Conservation (phyloP, 192 early-diverging fungal species). For the Mortierella claussenii region DNA sequence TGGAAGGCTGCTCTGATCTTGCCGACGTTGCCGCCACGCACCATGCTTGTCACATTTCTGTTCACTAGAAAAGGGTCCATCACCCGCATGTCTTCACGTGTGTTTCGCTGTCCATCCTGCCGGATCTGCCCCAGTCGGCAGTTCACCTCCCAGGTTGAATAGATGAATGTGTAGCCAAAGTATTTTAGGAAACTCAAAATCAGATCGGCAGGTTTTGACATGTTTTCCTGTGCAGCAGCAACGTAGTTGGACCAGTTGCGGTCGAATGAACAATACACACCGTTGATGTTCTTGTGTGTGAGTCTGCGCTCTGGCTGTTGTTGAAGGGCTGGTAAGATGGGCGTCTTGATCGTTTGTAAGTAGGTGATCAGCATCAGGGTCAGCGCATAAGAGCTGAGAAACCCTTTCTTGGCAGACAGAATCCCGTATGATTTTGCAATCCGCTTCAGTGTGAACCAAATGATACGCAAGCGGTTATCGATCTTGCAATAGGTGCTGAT, state of each 20-base stretch:
- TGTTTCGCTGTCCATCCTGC: neutral
- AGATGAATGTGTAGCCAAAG: neutral
- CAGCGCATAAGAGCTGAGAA: neutral
- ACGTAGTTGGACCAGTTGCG: neutral
- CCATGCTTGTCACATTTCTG: conserved; percentile 1
- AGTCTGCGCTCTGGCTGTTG: neutral
- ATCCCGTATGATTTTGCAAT: neutral
- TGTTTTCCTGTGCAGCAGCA: neutral
- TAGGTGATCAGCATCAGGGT: conserved; percentile 7
- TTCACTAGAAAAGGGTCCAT: conserved; percentile 4
- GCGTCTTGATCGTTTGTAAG: neutral
- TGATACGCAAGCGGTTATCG: neutral
- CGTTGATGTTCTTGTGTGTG: neutral
- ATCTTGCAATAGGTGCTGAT: conserved; percentile 10
- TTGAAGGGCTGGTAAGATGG: conserved; percentile 1
- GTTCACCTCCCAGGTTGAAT: conserved; percentile 1
- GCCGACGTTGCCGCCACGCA: neutral
- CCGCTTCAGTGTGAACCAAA: neutral
- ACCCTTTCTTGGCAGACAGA: neutral
- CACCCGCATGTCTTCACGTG: neutral
- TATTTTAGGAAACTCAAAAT: neutral
- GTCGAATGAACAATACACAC: neutral
- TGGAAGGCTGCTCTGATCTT: neutral
- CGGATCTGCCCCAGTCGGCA: neutral
- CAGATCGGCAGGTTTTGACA: neutral